phyloP scores from a whole-genome alignment of 2,329 filamentous ascomycete species.

The Grosmannia serpens region DNA sequence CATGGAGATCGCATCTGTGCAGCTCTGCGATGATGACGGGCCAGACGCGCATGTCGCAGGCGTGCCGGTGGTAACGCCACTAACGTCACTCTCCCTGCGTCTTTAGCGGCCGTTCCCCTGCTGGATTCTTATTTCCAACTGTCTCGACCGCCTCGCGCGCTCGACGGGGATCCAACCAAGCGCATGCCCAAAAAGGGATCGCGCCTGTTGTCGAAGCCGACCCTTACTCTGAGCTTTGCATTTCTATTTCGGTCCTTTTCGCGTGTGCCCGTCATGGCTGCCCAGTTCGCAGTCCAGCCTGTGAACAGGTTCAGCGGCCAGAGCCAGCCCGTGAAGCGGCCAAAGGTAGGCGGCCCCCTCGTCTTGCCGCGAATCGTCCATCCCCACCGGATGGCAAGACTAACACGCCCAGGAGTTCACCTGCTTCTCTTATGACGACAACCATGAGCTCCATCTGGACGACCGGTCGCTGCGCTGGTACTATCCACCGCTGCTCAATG shows the following conservation, averaged over 20 bases:
- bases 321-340: slow-evolving; percentile 61
- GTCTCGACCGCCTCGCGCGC: too few relatives aligned
- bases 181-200: neutral
- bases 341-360: slow-evolving; percentile 42
- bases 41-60: too few relatives aligned
- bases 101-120: too few relatives aligned
- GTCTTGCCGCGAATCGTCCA: too few relatives aligned
- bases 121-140: too few relatives aligned
- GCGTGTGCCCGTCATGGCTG: neutral
- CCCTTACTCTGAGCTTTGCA: neutral
- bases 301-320: slow-evolving; percentile 54
- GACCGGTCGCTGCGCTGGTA: slow-evolving; percentile 80
- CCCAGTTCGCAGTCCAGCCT: slow-evolving; percentile 40
- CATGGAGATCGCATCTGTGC: too few relatives aligned
- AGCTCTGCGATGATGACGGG: too few relatives aligned
- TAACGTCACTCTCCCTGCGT: too few relatives aligned
- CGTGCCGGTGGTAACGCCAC: too few relatives aligned
- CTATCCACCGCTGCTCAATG: slow-evolving; percentile 61
- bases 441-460: slow-evolving; percentile 65
- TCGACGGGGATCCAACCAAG: too few relatives aligned
- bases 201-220: neutral
- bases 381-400: neutral
- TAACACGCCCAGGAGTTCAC: slow-evolving; percentile 61
- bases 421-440: slow-evolving; percentile 83
- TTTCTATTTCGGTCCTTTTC: neutral